Conservation (phyloP, 2,329 filamentous ascomycete genomes). For the Colletotrichum sp. region DNA sequence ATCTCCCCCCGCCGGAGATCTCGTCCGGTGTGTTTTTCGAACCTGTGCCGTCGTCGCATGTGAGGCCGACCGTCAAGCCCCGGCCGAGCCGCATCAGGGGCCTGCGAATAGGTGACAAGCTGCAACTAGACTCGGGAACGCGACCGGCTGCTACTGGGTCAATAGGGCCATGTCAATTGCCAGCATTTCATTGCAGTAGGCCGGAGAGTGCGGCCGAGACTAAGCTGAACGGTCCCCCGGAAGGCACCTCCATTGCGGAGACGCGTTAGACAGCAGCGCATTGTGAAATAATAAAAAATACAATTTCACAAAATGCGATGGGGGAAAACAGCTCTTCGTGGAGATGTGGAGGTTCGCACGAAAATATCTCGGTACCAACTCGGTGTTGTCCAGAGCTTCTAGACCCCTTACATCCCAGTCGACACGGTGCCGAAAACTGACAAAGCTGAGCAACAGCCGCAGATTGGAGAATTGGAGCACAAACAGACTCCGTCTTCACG, state of each 20-base stretch:
- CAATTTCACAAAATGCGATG: not conserved
- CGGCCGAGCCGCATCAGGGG: not conserved
- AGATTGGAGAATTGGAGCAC: not conserved
- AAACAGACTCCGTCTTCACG: not conserved
- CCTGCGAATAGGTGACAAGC: not conserved
- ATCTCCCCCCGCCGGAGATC: not conserved
- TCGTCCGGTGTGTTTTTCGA: not conserved
- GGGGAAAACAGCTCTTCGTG: not conserved
- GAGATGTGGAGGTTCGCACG: not conserved
- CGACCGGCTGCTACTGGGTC: not conserved
- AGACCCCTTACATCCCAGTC: not conserved
- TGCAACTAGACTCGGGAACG: not conserved
- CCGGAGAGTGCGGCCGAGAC: not conserved
- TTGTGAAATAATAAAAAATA: not conserved
- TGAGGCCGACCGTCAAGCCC: not conserved
- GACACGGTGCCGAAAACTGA: not conserved
- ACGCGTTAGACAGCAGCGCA: not conserved
- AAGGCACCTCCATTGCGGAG: not conserved
- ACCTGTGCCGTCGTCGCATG: not conserved
- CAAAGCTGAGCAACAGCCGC: not conserved
- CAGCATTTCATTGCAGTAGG: not conserved
- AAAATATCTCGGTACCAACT: constrained; percentile 12
- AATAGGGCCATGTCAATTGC: not conserved
- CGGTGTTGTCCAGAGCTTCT: not conserved
- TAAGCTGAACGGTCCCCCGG: not conserved